Conservation (phyloP, 2,329 filamentous ascomycete genomes). For the Arthrobotrys megalospora region DNA sequence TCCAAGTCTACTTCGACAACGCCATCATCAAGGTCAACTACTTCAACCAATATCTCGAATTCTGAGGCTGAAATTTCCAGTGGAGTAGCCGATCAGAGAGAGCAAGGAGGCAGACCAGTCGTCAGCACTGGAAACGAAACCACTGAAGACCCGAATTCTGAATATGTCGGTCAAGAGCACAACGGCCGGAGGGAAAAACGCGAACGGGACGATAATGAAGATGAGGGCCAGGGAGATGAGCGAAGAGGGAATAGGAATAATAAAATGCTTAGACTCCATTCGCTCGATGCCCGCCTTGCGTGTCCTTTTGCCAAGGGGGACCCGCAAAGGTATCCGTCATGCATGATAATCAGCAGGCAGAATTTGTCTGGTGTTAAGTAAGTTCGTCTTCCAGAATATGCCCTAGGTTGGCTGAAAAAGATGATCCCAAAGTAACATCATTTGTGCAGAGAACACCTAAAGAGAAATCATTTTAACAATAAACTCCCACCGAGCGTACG, state of each 20-base stretch:
- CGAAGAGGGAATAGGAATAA: not conserved
- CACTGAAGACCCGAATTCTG: not conserved
- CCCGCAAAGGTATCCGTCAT: not conserved
- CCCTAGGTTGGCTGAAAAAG: too few relatives aligned
- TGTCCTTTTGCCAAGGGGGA: slow-evolving; percentile 24
- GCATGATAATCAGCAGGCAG: not conserved
- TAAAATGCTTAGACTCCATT: not conserved
- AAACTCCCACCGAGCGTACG: not conserved
- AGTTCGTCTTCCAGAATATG: too few relatives aligned
- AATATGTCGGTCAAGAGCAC: not conserved
- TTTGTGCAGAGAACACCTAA: slow-evolving; percentile 27
- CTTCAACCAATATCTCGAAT: not conserved
- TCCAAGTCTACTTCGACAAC: too few relatives aligned
- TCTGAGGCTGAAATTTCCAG: not conserved
- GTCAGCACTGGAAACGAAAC: not conserved
- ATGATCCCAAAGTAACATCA: too few relatives aligned
- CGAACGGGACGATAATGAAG: not conserved
- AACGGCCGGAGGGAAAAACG: not conserved
- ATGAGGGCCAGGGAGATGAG: not conserved
- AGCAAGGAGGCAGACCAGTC: not conserved
- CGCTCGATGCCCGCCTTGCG: not conserved
- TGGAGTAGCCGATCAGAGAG: not conserved
- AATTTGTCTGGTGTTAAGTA: slow-evolving; percentile 20
- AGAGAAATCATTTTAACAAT: slow-evolving; percentile 9
- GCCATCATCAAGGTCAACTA: too few relatives aligned